Evolutionary conservation across 768 basidiomycete genomes (phyloP).

Genomic region (Suillus discolor): DNA sequence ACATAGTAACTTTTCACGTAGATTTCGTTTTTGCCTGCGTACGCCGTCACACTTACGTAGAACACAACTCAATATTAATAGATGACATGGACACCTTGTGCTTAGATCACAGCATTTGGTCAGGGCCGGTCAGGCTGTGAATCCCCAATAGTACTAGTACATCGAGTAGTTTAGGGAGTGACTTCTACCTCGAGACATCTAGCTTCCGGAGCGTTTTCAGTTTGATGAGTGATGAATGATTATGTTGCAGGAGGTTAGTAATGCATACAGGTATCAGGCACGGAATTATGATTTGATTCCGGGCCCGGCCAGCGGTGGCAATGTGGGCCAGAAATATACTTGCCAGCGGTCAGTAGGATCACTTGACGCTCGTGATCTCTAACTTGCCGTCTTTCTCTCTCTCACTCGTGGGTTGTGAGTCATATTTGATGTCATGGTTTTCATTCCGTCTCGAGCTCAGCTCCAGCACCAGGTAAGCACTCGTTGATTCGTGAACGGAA

Average conservation of each 20-base stretch:
- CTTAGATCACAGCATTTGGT: neutral
- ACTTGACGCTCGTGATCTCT: slow-evolving; percentile 13
- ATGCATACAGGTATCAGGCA: neutral
- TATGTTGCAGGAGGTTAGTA: too few relatives aligned
- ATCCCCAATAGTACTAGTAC: neutral
- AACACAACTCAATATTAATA: neutral
- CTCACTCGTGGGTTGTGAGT: neutral
- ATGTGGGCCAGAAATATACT: slow-evolving; percentile 14
- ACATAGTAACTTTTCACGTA: too few relatives aligned
- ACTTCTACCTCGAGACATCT: neutral
- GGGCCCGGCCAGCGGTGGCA: slow-evolving; percentile 17
- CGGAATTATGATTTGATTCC: neutral
- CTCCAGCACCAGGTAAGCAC: neutral
- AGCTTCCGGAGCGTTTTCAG: neutral
- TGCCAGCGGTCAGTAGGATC: neutral
- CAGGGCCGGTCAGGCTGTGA: too few relatives aligned
- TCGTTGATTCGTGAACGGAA: neutral
- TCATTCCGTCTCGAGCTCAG: slow-evolving; percentile 6
- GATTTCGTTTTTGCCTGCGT: too few relatives aligned
- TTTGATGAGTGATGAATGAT: neutral
- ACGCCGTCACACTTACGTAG: neutral
- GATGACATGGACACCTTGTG: neutral
- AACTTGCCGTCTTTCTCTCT: neutral
- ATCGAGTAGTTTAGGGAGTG: neutral
- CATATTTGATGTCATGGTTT: slow-evolving; percentile 25